phyloP scores from a whole-genome alignment of 345 rosid genomes.

The Streptanthus diversifolius region DNA sequence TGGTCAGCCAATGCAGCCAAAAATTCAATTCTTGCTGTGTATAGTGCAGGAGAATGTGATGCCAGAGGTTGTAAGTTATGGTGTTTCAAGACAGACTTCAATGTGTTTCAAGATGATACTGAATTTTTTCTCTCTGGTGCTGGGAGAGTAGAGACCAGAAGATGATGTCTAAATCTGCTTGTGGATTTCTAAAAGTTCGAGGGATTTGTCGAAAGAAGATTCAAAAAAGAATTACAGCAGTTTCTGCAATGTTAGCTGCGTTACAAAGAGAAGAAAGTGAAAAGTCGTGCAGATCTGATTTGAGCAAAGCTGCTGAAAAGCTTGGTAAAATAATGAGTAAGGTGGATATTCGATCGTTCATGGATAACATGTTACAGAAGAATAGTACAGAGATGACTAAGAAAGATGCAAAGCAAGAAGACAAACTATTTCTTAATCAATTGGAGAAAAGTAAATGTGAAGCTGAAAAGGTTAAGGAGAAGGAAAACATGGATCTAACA shows the following conservation, averaged over 20 bases:
- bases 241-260: conserved; percentile 60
- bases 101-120: too few species aligned
- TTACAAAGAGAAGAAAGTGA: conserved; percentile 44
- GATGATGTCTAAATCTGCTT: conserved; percentile 56
- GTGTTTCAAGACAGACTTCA: too few species aligned
- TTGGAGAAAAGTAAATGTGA: conserved; percentile 64
- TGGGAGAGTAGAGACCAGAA: conserved; percentile 79
- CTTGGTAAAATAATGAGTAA: conserved; percentile 56
- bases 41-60: too few species aligned
- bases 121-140: too few species aligned
- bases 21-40: too few species aligned
- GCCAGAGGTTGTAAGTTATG: too few species aligned
- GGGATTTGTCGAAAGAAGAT: conserved; percentile 79
- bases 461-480: conserved; percentile 75
- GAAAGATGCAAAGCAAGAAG: conserved; percentile 58
- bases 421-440: conserved; percentile 57
- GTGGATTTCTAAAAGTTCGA: conserved; percentile 52
- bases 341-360: conserved; percentile 55
- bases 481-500: conserved; percentile 39
- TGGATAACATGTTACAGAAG: conserved; percentile 53
- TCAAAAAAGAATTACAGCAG: conserved; percentile 68
- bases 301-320: conserved; percentile 52
- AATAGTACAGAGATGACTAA: conserved; percentile 50
- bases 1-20: too few species aligned
- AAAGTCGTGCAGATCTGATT: conserved; percentile 31